Evolutionary conservation across 441 rosid species (phyloP), one percentile per base, ranked within the genome.

Genomic region (Populus hybrid): DNA sequence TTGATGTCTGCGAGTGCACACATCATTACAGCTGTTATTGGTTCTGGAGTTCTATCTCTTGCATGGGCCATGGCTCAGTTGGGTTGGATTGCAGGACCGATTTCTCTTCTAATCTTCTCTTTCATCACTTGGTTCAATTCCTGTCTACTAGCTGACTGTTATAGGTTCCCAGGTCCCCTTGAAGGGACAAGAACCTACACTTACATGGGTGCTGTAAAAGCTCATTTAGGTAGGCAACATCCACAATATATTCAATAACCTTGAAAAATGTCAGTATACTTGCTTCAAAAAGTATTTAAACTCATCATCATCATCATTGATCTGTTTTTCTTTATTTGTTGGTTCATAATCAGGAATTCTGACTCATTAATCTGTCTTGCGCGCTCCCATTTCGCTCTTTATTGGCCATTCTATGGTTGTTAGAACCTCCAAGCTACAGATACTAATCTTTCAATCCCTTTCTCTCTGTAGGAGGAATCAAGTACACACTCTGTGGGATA

Each of bases 11-110:
- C 87, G 9, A 79, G 83, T 73, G 86, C 86, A 2, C 87, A 82
- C 40, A 82, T 86, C 59, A 82, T 84, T 66, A 86, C 88, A 30
- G 83, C 89, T 10, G 89, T 84, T 11, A 86, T 82, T n/a, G 89
- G 89, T 0, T 84, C 86, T 32, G 88, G 87, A 57, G 85, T 86
- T 19, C 36, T 84, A 10, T 86, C 88, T 7, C 78, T 86, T 14
- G 78, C 88, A 32, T 86, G 88, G 88, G 84, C 83, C n/a, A 75
- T 79, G 7, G 82, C 87, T 66, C 84, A 84, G 40, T 40, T 86
- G 69, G 88, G 88, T 7, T 86, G 88, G 88, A 71, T 86, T 71
- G 83, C 81, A 4, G 86, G 88, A 14, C 71, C 82, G 2, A 0
- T 70, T 2, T 32, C 75, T 57, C 74, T 81, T 10, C 0, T 80